phyloP scores from a whole-genome alignment of 768 basidiomycete species.

The Galerina marginata region DNA sequence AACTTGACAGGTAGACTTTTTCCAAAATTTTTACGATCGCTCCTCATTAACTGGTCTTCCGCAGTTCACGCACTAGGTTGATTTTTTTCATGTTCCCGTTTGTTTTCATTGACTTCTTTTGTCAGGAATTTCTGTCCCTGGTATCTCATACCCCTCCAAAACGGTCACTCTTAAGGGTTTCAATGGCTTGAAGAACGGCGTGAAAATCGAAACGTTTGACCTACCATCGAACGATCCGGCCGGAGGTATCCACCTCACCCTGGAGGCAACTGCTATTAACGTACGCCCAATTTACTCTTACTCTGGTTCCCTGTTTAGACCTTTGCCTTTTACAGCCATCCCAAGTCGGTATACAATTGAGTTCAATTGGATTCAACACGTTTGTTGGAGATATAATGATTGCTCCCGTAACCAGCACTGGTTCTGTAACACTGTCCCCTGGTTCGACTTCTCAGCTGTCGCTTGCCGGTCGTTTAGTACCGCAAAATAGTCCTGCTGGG shows the following conservation, averaged over 20 bases:
- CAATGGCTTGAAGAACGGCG: constrained; percentile 67
- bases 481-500: constrained; percentile 57
- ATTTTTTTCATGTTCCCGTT: constrained; percentile 13
- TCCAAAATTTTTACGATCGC: not conserved
- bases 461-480: constrained; percentile 67
- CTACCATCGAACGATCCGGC: constrained; percentile 72
- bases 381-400: constrained; percentile 58
- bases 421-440: constrained; percentile 59
- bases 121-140: constrained; percentile 61
- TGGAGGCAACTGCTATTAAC: constrained; percentile 64
- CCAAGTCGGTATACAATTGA: constrained; percentile 73
- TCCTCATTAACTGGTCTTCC: constrained; percentile 9
- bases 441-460: constrained; percentile 55
- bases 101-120: not conserved
- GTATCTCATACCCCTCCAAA: constrained; percentile 60
- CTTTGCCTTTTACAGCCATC: constrained; percentile 54
- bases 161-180: constrained; percentile 70
- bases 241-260: constrained; percentile 72
- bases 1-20: constrained; percentile 59
- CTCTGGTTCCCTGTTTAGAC: not conserved
- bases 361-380: constrained; percentile 65
- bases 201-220: constrained; percentile 70
- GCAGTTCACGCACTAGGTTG: constrained; percentile 62
- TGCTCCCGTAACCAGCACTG: constrained; percentile 58
- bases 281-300: constrained; percentile 39